Conservation (phyloP, 805 yeast genomes). For the Cyberlindnera meyerae region DNA sequence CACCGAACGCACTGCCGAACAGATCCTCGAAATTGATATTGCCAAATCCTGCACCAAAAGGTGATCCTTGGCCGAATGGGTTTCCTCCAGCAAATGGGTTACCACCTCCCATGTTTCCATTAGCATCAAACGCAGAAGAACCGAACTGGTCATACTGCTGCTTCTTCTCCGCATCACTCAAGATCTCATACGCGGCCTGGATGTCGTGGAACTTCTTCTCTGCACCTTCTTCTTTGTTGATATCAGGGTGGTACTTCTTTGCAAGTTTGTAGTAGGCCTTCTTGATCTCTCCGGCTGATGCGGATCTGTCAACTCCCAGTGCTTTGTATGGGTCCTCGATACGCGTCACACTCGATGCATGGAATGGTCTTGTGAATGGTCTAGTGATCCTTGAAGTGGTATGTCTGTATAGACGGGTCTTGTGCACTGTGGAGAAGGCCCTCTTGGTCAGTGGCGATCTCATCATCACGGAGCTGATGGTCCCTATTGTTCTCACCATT, state of each 20-base stretch:
- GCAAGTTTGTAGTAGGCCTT: constrained; percentile 93
- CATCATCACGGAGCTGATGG: constrained; percentile 3
- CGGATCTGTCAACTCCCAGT: constrained; percentile 69
- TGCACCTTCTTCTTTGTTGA: constrained; percentile 85
- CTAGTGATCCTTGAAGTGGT: too few relatives aligned
- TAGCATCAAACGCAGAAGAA: constrained; percentile 70
- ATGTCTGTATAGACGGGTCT: neutral
- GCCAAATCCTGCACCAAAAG: constrained; percentile 31
- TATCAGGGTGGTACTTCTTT: constrained; percentile 93
- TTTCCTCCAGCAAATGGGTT: constrained; percentile 46
- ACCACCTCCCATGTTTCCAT: constrained; percentile 42
- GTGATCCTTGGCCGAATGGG: constrained; percentile 41
- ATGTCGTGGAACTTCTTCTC: constrained; percentile 87
- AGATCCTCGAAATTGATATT: constrained; percentile 55
- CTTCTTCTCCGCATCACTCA: constrained; percentile 79
- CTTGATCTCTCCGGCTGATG: constrained; percentile 81
- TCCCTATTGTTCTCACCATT: constrained; percentile 7
- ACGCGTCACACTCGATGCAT: constrained; percentile 30
- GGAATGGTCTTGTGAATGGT: constrained; percentile 40
- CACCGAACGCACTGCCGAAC: constrained; percentile 38
- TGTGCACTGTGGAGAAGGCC: constrained; percentile 7
- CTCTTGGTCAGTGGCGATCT: constrained; percentile 8
- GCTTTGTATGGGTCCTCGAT: constrained; percentile 75
- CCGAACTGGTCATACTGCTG: constrained; percentile 92
- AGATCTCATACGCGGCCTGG: constrained; percentile 90